Evolutionary conservation across 441 rosid genomes (phyloP), one percentile per base, ranked within the genome.

Genomic region (Flueggea neowawraea): DNA sequence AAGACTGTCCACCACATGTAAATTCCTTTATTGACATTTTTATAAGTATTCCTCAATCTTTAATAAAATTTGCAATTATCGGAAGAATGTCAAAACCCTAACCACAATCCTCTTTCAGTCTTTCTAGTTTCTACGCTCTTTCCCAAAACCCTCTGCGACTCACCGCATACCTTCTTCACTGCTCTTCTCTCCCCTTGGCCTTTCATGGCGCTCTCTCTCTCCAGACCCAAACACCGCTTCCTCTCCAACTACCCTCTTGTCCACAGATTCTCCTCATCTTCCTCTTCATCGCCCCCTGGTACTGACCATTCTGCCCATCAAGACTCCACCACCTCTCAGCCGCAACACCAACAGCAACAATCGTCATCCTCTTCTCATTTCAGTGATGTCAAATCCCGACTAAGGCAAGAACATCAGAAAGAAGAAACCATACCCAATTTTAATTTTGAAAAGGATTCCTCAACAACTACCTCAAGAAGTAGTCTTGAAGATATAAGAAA

Each of bases 181-280:
- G 11, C 22, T 53, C 71, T 28, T 32, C 10, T n/a, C 44, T 22
- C 49, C 7, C 11, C 57, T n/a, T n/a, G n/a, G n/a, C n/a, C n/a
- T 44, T 43, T 55, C 54, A 83, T 87, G 89, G 89, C 91, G 31
- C 81, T 85, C 57, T 78, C 66, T 59, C 71, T 84, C 39, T 52
- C 79, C 49, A 74, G 78, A 62, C 71, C 80, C 59, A 77, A 61
- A 17, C 75, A 48, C 62, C 68, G 75, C 53, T 71, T 77, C 56
- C 75, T 80, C 22, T 6, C 75, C 11, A 78, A 67, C 66, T 78
- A 86, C 14, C 71, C 69, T 57, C 68, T 81, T 58, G 31, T 73
- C 63, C 83, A 73, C 39, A 71, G 76, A 43, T 77, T 84, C 75
- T 87, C 94, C 16, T 71, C 83, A 51, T 75, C 73, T 16, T 22